A percentile compares a stretch with the other conserved stretches of the same genome.
Evolutionary conservation across 768 basidiomycete genomes (phyloP).

Genomic region (Pholiota microspora): DNA sequence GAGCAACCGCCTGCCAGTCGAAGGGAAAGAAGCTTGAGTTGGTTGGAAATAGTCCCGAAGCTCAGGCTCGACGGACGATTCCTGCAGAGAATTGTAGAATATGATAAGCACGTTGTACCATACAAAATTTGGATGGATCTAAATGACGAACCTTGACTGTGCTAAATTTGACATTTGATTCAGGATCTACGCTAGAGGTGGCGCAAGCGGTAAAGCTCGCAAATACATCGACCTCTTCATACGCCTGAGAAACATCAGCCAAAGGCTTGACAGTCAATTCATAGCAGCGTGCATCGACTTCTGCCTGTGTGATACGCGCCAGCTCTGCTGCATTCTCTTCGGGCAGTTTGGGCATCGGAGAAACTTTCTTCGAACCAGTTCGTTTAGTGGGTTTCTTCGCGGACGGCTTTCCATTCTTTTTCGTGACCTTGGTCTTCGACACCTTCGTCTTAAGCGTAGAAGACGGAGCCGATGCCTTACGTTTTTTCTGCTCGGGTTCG

Average conservation of each 20-base stretch:
- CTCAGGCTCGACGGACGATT: constrained; percentile 53
- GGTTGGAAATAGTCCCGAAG: constrained; percentile 54
- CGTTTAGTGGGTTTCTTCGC: constrained; percentile 39
- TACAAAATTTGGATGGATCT: neutral
- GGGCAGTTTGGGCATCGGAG: constrained; percentile 56
- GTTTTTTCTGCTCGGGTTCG: constrained; percentile 55
- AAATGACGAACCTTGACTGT: constrained; percentile 48
- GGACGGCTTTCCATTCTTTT: constrained; percentile 19
- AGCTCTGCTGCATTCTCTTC: constrained; percentile 45
- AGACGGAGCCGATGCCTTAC: constrained; percentile 43
- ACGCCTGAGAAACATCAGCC: constrained; percentile 74
- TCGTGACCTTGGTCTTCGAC: constrained; percentile 36
- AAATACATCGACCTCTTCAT: constrained; percentile 41
- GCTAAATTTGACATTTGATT: constrained; percentile 35
- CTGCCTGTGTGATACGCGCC: constrained; percentile 43
- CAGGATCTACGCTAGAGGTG: constrained; percentile 21
- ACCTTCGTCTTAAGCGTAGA: constrained; percentile 29
- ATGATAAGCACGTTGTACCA: constrained; percentile 11
- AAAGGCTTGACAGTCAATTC: constrained; percentile 77
- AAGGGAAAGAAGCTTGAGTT: constrained; percentile 29
- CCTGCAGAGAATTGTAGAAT: constrained; percentile 32
- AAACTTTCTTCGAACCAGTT: constrained; percentile 40
- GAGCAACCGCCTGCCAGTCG: constrained; percentile 20
- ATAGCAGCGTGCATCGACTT: constrained; percentile 74
- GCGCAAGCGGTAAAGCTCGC: constrained; percentile 22